These are phyloP conservation scores for Leptographium radiaticola DNA, from an alignment of 2,329 filamentous ascomycete species.

Conservation along the genomic window DNA sequence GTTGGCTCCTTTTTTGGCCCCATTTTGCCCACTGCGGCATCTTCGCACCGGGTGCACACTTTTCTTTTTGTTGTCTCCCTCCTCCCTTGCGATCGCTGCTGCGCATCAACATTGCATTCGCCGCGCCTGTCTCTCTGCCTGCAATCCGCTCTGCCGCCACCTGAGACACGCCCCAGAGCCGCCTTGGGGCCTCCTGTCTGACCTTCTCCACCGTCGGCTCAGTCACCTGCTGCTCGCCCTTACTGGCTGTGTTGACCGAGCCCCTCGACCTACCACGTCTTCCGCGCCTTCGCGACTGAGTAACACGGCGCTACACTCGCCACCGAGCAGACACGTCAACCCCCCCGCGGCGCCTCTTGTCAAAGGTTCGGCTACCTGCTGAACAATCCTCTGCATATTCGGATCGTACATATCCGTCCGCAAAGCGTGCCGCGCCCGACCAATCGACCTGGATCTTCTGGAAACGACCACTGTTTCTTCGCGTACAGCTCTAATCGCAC, in stretches of 20 bases:
- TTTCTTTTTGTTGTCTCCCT: background rate
- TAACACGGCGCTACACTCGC: too few species aligned
- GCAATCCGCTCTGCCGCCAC: background rate
- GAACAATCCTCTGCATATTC: too few species aligned
- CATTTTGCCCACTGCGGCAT: background rate
- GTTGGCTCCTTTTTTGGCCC: background rate
- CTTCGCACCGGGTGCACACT: background rate
- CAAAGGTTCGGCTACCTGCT: too few species aligned
- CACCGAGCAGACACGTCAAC: too few species aligned
- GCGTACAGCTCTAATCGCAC: background rate
- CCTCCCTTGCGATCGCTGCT: background rate
- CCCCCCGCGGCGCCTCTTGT: too few species aligned
- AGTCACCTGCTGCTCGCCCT: background rate
- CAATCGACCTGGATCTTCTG: too few species aligned
- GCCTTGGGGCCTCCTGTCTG: background rate
- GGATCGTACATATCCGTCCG: background rate
- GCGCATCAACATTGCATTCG: background rate
- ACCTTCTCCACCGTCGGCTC: slow-evolving; percentile 1
- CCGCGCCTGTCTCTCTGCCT: background rate
- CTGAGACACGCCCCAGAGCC: slow-evolving; percentile 5
- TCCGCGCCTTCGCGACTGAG: too few species aligned
- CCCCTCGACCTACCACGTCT: too few species aligned
- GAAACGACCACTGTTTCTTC: background rate
- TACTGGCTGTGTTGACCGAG: too few species aligned
- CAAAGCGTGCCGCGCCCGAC: background rate